These are phyloP conservation scores for Dicorynia guianensis DNA, from an alignment of 306 rosid species.

Conservation along the genomic window DNA sequence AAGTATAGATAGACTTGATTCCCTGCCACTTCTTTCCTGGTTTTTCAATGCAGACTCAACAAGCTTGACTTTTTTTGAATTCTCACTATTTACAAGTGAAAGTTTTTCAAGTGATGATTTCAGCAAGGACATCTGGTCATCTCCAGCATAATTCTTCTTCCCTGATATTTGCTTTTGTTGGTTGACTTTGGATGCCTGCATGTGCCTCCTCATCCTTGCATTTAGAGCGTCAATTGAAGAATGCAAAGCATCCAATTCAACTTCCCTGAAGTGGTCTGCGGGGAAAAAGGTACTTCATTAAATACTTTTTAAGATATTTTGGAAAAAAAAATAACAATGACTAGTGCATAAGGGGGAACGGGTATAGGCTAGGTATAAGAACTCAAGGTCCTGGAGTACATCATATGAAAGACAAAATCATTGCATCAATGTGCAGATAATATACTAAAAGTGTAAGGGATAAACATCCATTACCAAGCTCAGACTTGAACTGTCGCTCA, in stretches of 20 bases:
- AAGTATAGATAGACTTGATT: constrained; percentile 35
- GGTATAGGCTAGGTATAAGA: neutral
- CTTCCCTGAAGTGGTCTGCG: constrained; percentile 72
- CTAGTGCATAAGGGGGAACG: constrained; percentile 22
- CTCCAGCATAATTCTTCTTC: constrained; percentile 57
- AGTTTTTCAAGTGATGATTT: constrained; percentile 76
- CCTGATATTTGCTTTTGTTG: constrained; percentile 42
- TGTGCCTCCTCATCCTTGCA: constrained; percentile 56
- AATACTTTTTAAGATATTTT: constrained; percentile 8
- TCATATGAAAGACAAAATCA: neutral
- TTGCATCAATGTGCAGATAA: neutral
- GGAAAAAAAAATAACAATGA: constrained; percentile 29
- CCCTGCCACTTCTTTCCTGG: constrained; percentile 58
- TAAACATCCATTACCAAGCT: constrained; percentile 75
- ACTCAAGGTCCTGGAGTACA: neutral
- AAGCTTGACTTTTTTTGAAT: constrained; percentile 71
- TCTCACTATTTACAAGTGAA: constrained; percentile 71
- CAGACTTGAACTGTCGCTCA: constrained; percentile 79
- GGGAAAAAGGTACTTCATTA: constrained; percentile 8
- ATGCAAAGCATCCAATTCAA: constrained; percentile 81
- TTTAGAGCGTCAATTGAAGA: constrained; percentile 67
- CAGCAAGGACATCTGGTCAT: constrained; percentile 71
- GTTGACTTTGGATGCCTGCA: constrained; percentile 47
- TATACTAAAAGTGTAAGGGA: neutral
- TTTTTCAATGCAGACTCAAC: constrained; percentile 69